phyloP scores from a whole-genome alignment of 75 land plant species.

The Sequoia sempervirens region DNA sequence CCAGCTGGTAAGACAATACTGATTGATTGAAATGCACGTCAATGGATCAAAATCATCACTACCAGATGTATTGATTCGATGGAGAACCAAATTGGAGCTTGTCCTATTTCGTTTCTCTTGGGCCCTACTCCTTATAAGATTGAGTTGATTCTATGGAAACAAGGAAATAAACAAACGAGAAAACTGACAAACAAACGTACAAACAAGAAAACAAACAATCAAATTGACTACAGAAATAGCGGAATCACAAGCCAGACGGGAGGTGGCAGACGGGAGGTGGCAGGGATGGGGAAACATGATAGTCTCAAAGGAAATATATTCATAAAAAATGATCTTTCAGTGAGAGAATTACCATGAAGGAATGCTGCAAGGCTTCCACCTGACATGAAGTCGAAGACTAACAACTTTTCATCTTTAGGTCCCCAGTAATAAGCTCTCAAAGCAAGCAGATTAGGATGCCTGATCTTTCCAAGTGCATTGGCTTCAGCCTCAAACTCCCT shows the following conservation, averaged over 20 bases:
- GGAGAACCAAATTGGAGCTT: background rate
- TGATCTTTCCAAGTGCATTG: constrained; percentile 56
- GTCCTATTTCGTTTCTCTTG: background rate
- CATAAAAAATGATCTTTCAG: background rate
- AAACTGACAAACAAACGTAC: background rate
- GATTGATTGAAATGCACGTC: background rate
- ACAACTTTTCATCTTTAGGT: constrained; percentile 91
- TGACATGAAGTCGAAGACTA: constrained; percentile 84
- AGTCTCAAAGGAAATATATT: background rate
- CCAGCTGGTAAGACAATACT: background rate
- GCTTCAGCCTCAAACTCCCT: constrained; percentile 82
- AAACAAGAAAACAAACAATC: background rate
- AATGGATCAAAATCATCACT: background rate
- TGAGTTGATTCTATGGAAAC: background rate
- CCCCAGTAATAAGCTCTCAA: constrained; percentile 87
- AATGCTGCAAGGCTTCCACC: constrained; percentile 75
- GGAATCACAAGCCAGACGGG: background rate
- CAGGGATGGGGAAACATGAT: background rate
- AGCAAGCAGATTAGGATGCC: constrained; percentile 81
- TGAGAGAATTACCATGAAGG: constrained; percentile 62
- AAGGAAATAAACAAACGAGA: background rate
- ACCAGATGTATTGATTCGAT: background rate
- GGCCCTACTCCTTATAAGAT: background rate
- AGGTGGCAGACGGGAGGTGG: no score
- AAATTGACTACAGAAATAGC: background rate